Evolutionary conservation across 768 basidiomycete species (phyloP), one percentile per base, ranked within the genome.

Genomic region (Rhodotorula toruloides): DNA sequence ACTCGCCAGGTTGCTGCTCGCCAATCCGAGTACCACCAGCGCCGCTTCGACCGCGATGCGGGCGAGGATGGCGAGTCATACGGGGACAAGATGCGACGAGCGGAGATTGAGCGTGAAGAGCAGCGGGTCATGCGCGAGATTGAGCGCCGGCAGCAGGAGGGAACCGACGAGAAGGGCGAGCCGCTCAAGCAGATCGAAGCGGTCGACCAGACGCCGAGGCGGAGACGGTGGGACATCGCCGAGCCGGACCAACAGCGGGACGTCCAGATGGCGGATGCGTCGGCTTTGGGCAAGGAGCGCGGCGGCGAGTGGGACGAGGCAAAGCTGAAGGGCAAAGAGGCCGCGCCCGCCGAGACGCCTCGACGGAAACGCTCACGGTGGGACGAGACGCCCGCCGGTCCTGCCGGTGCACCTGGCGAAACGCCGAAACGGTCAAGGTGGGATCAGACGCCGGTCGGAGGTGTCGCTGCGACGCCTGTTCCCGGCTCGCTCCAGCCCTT

Each of bases 301-400:
- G 81, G 78, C 4, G 85, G 83, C 46, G 85, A 88, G 76, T 88
- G 87, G 73, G 65, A 67, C 62, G 70, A 71, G 54, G 55, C 54
- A 16, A 71, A 65, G 39, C 63, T 67, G 31, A 63, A 65, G 85
- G 86, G 85, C 11, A 86, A 88, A 76, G 85, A 90, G 73, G 84
- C 85, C 36, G 48, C 47, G 54, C 82, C 34, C 62, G 63, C 65
- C 27, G 84, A 87, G 61, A 86, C 86, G 31, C 86, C 90, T 49
- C 92, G 90, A 79, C 94, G 94, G 79, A 87, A 90, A 66, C 86
- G 91, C 72, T 97, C 93, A 61, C 84, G 94, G 54, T 97, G 94
- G 94, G 94, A 98, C 77, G 91, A 91, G 58, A 85, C 91, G 0
- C 91, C 93, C 17, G 84, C 87, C 8, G 90, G 91, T 59, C 6